Percentiles rank a stretch among this genome's conserved stretches.
Evolutionary conservation across 805 yeast genomes (phyloP).

Genomic region (Saccharomycopsis capsularis): DNA sequence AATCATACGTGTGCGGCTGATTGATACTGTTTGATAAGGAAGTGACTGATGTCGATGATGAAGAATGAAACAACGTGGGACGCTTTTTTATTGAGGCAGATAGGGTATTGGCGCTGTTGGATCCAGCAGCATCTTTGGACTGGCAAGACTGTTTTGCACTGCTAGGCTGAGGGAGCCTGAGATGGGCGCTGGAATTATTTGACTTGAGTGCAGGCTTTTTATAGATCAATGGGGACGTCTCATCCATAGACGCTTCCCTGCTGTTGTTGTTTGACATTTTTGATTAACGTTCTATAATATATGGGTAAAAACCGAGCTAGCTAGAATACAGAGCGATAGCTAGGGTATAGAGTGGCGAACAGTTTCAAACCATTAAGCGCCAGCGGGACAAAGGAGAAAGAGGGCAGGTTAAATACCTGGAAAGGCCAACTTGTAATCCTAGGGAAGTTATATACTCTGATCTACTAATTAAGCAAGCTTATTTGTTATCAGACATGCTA

Average conservation of each 20-base stretch:
- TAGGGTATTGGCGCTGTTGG: neutral
- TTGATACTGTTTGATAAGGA: conserved; percentile 2
- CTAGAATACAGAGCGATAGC: too few species aligned
- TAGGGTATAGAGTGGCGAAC: too few species aligned
- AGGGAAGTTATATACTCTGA: too few species aligned
- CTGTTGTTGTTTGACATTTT: conserved; percentile 1
- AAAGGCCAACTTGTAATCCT: too few species aligned
- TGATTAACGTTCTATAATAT: too few species aligned
- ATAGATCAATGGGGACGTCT: neutral
- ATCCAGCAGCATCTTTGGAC: neutral
- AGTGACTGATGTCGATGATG: conserved; percentile 15
- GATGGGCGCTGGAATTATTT: neutral
- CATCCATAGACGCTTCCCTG: neutral
- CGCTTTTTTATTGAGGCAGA: neutral
- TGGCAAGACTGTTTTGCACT: neutral
- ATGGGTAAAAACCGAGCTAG: too few species aligned
- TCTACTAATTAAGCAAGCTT: too few species aligned
- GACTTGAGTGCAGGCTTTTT: neutral
- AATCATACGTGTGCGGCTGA: conserved; percentile 2
- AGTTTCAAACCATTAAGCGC: too few species aligned
- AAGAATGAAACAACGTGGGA: conserved; percentile 16
- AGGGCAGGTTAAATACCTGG: too few species aligned
- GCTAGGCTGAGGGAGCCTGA: conserved; percentile 1
- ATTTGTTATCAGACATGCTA: too few species aligned
- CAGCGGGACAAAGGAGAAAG: too few species aligned